Evolutionary conservation across 129 eudicot genomes (phyloP), one percentile per base, ranked within the genome.

Genomic region (Chrysanthemum makinoi): DNA sequence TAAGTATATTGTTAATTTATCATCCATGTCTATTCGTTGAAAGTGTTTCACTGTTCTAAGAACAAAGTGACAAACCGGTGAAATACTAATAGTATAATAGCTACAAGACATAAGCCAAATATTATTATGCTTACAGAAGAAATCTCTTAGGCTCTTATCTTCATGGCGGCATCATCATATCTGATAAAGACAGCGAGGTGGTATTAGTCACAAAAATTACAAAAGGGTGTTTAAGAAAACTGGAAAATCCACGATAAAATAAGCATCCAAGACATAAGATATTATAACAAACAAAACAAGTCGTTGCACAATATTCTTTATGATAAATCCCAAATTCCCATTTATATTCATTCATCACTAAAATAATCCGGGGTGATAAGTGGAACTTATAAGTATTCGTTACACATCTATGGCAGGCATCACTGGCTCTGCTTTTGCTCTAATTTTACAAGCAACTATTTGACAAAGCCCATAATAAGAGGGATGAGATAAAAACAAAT

Each of bases 391-490:
- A 73, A 73, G 61, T 22, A 63, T 57, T 76, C 80, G 69, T 65
- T 66, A 74, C 80, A 78, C 68, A 77, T 80, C 74, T 35, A 69
- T 66, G 68, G 72, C 76, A 63, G 75, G 80, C 77, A 62, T 22
- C 65, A 20, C 69, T 65, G 39, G 73, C 66, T 59, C 57, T 53
- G 66, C 68, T 30, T 61, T 69, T 49, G 48, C 49, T 55, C 72
- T 76, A 69, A 81, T 77, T 81, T 84, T 80, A 84, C 85, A 80
- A 80, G 79, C 49, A 78, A 74, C 84, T 80, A 83, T 59, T 80
- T 70, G 72, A 80, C 17, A 70, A 16, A 60, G 72, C 74, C 83
- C 77, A 30, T 30, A 66, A 44, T 33, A 53, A 77, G 66, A 62
- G 53, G 59, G 55, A 15, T 15, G 53, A 65, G 50, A 65, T 30